Evolutionary conservation across 805 yeast species (phyloP).

Genomic region (Yamadazyma insecticola): DNA sequence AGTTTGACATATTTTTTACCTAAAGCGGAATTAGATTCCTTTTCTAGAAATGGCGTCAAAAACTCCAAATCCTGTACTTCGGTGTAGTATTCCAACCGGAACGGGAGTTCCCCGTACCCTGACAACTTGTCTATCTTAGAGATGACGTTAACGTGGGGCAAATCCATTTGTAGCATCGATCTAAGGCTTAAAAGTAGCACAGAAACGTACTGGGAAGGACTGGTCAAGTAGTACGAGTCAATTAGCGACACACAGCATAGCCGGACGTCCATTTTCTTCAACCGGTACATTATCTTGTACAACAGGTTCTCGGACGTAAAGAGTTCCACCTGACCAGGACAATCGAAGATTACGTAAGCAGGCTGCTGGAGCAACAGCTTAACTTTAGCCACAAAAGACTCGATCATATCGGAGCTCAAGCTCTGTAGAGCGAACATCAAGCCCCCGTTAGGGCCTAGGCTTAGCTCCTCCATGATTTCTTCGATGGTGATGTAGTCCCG

Average conservation of each 20-base stretch:
- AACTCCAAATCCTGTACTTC: conserved; percentile 82
- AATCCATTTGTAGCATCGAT: conserved; percentile 86
- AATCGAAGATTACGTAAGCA: conserved; percentile 82
- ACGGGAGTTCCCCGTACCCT: conserved; percentile 77
- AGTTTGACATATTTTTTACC: conserved; percentile 61
- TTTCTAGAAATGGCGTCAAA: conserved; percentile 61
- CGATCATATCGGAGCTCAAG: conserved; percentile 82
- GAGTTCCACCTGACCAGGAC: conserved; percentile 96
- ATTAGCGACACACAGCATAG: conserved; percentile 81
- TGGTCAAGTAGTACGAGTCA: conserved; percentile 75
- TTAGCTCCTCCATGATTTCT: conserved; percentile 68
- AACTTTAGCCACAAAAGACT: conserved; percentile 85
- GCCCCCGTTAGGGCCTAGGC: conserved; percentile 88
- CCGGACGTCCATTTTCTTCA: conserved; percentile 63
- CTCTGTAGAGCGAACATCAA: conserved; percentile 81
- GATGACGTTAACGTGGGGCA: conserved; percentile 90
- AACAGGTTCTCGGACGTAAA: conserved; percentile 86
- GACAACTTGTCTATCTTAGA: conserved; percentile 83
- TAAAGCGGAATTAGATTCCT: conserved; percentile 64
- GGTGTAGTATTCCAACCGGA: conserved; percentile 79
- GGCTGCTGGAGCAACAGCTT: conserved; percentile 47
- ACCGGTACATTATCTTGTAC: conserved; percentile 55
- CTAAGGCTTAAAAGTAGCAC: conserved; percentile 74
- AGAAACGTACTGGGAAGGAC: conserved; percentile 87
- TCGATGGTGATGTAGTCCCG: conserved; percentile 73